phyloP scores from a whole-genome alignment of 1,284 basidiomycete genomes.

The Amylostereum areolatum region DNA sequence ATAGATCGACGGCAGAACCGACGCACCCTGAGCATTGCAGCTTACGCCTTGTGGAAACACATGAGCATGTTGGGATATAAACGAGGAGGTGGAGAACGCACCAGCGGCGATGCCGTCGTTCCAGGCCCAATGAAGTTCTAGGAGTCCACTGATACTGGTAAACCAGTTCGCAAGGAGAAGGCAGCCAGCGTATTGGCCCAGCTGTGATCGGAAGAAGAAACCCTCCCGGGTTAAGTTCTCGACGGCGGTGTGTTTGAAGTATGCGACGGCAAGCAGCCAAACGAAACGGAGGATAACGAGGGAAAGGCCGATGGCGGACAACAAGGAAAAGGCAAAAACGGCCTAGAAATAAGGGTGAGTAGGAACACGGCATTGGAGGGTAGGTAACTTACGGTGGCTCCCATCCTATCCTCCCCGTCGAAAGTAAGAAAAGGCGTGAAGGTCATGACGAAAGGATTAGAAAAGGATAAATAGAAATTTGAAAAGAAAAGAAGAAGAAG shows the following conservation, averaged over 20 bases:
- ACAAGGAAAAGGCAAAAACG: constrained; percentile 45
- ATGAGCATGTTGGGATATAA: background rate
- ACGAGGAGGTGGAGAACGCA: constrained; percentile 20
- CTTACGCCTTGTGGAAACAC: constrained; percentile 19
- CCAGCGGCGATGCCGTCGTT: constrained; percentile 42
- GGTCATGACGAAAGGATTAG: constrained; percentile 5
- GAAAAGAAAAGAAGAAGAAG: constrained; percentile 10
- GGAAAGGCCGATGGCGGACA: constrained; percentile 44
- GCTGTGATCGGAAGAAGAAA: constrained; percentile 63
- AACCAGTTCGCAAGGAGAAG: constrained; percentile 55
- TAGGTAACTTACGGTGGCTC: constrained; percentile 2
- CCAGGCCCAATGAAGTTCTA: constrained; percentile 40
- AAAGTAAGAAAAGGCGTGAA: constrained; percentile 12
- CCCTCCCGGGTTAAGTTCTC: constrained; percentile 32
- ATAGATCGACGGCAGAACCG: background rate
- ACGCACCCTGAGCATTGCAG: constrained; percentile 55
- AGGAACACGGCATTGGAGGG: constrained; percentile 7
- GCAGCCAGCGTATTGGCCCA: constrained; percentile 60
- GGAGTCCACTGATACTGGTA: constrained; percentile 44
- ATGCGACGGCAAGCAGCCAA: constrained; percentile 31
- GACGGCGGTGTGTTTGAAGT: constrained; percentile 13
- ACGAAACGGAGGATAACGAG: constrained; percentile 38
- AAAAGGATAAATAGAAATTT: constrained; percentile 5
- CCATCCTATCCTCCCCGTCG: background rate
- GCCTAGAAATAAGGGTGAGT: constrained; percentile 29